phyloP scores from a whole-genome alignment of 1,284 basidiomycete species.

The Moesziomyces sp. region DNA sequence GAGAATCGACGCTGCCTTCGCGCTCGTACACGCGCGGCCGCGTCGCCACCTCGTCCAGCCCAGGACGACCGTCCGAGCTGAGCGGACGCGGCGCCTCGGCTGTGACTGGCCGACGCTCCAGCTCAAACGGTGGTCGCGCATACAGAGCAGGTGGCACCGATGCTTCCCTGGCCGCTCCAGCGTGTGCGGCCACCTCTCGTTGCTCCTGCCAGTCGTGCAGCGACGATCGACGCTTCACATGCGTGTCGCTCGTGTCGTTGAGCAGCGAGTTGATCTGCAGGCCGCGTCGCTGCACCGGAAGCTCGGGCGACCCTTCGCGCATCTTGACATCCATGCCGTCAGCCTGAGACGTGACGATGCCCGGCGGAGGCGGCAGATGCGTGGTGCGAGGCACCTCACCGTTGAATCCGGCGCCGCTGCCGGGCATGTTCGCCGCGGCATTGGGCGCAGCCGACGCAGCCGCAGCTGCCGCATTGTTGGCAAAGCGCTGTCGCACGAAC shows the following conservation, averaged over 20 bases:
- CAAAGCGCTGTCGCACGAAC: constrained; percentile 41
- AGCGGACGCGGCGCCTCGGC: constrained; percentile 11
- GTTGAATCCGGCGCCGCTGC: constrained; percentile 3
- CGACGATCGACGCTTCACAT: constrained; percentile 29
- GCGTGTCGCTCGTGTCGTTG: constrained; percentile 40
- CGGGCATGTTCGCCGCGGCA: neutral
- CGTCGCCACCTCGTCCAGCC: constrained; percentile 10
- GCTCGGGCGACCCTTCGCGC: constrained; percentile 32
- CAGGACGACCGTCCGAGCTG: constrained; percentile 13
- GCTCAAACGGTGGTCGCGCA: constrained; percentile 12
- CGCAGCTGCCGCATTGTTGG: constrained; percentile 15
- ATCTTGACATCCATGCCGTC: constrained; percentile 18
- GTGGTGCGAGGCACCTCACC: constrained; percentile 7
- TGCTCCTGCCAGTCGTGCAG: constrained; percentile 52
- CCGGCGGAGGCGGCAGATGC: constrained; percentile 33
- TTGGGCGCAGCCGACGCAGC: constrained; percentile 1
- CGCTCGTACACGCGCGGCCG: constrained; percentile 20
- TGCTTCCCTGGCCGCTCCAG: constrained; percentile 15
- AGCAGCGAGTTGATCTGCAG: constrained; percentile 58
- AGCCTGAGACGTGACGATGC: constrained; percentile 13
- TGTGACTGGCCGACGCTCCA: constrained; percentile 26
- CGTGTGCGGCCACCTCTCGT: constrained; percentile 4
- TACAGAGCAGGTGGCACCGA: constrained; percentile 30
- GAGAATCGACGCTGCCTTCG: constrained; percentile 15
- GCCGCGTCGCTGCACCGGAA: constrained; percentile 36